Percentiles rank a stretch among this genome's conserved stretches.
These are phyloP conservation scores for Neospermospora avenae DNA, from an alignment of 2,329 filamentous ascomycete genomes.

Conservation along the genomic window DNA sequence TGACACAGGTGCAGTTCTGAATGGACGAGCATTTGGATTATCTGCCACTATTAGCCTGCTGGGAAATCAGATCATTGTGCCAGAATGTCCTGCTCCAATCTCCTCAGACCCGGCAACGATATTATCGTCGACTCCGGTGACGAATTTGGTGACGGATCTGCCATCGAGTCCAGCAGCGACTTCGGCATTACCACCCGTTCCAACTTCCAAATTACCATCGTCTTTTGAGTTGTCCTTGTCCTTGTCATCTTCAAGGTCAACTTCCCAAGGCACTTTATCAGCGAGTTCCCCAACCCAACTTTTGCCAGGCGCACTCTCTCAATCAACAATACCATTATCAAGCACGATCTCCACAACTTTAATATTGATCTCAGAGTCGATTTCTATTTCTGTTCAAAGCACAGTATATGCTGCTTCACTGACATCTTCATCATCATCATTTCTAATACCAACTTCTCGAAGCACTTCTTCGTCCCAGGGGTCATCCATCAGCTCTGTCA, in stretches of 20 bases:
- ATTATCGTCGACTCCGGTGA: background rate
- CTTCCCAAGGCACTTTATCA: background rate
- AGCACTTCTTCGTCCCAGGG: background rate
- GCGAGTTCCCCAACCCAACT: too few species aligned
- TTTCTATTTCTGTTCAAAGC: too few species aligned
- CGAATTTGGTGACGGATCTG: background rate
- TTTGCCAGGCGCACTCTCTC: too few species aligned
- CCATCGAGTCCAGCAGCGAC: background rate
- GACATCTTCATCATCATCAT: too few species aligned
- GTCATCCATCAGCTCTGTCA: background rate
- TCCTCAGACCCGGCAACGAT: background rate
- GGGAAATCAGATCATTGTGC: background rate
- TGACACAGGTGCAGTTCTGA: background rate
- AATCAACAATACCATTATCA: too few species aligned
- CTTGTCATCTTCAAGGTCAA: background rate
- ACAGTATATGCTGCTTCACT: too few species aligned
- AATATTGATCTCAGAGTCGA: too few species aligned
- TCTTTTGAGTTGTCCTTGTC: too few species aligned
- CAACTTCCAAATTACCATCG: background rate
- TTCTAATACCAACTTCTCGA: too few species aligned
- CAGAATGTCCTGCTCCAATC: background rate
- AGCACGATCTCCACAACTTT: too few species aligned
- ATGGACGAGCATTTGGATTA: slow-evolving; percentile 9
- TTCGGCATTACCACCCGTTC: background rate
- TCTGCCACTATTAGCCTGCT: slow-evolving; percentile 8